Evolutionary conservation across 768 basidiomycete genomes (phyloP), one percentile per base, ranked within the genome.

Genomic region (Exidia glandulosa): DNA sequence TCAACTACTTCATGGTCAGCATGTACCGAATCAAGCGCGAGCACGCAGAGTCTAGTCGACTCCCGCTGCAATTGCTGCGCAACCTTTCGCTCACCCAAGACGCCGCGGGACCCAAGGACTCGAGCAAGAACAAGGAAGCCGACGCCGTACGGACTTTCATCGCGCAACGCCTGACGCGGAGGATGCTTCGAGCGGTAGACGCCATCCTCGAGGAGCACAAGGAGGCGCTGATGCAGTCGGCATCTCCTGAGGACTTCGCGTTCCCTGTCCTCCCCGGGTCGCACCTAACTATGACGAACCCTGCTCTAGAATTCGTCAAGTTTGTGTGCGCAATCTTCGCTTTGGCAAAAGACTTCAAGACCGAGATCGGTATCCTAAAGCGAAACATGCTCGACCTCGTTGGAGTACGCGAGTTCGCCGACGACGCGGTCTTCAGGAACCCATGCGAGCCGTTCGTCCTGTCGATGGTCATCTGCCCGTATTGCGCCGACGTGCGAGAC

Each of bases 191-290:
- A 62, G 72, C 80, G 19, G 82, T 97, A 10, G 58, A 72, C 1
- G 80, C 83, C 25, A 77, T 76, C 52, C 76, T 87, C 50, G 78
- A 82, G 62, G 80, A 84, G 16, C 76, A 86, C 65, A 81, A 79
- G 45, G 79, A 84, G 32, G 81, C 85, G 10, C 68, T 79, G 59
- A 77, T 81, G 69, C 59, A 71, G 25, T 62, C 65, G 23, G 66
- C 67, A 25, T 77, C 86, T 60, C 79, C 80, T 19, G 78, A 78
- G 14, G 79, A 82, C 31, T 89, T 93, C 71, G 71, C 74, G 1
- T 99, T 99, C 72, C 95, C 95, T 0, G 66, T 86, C 33, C 82
- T 92, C 12, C 94, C 95, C 2, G 96, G 96, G 13, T 86, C 90
- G 2, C 80, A 94, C 68, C 81, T 94, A 16, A 80, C 83, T 45